Base-by-base conservation (phyloP, 176 grass and related monocot genomes). In the Areca catechu region DNA sequence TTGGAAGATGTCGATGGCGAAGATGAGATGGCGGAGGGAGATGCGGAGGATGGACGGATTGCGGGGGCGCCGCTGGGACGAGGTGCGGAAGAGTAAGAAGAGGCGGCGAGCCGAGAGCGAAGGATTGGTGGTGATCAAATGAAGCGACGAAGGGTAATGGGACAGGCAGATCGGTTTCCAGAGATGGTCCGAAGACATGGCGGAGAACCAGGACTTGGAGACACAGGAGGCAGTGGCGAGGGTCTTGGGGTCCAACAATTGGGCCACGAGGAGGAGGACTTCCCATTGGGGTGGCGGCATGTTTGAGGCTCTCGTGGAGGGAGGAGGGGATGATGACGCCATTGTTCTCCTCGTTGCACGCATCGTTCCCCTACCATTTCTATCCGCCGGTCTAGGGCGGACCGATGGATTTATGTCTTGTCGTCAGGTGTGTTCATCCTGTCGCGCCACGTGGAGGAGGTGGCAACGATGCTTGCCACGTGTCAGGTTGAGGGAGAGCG, bases 151-250 rank as follows among this genome's bases (percentile, higher is more conserved):
- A 7, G 83, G 86, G 74, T 74, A 96, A 69, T 54, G 76, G 21
- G 58, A 49, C 19, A 17, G 60, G 71, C 86, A 89, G 65, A 86
- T 81, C 12, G 63, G 67, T 56, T 22, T 64, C 86, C 86, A 87
- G 55, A 89, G 82, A 63, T 81, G 17, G 51, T 95, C 79, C 15
- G 60, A 76, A 60, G 76, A 62, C 85, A 89, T 80, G 72, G 63
- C 70, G 64, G 53, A 53, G 66, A 24, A 65, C 85, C 90, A 95
- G 15, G 76, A 70, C 22, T 69, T 83, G 79, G 82, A 89, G 48
- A 86, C 82, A 50, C 82, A 89, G 60, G 73, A 89, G 16, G 82
- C 85, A 53, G 48, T 24, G 7, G 73, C 76, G 6, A 95, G 85
- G 14, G 82, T 78, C 43, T 76, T 53, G 50, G 79, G 79, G n/a